Evolutionary conservation across 2,329 filamentous ascomycete genomes (phyloP).

Genomic region (Alternaria sp.): DNA sequence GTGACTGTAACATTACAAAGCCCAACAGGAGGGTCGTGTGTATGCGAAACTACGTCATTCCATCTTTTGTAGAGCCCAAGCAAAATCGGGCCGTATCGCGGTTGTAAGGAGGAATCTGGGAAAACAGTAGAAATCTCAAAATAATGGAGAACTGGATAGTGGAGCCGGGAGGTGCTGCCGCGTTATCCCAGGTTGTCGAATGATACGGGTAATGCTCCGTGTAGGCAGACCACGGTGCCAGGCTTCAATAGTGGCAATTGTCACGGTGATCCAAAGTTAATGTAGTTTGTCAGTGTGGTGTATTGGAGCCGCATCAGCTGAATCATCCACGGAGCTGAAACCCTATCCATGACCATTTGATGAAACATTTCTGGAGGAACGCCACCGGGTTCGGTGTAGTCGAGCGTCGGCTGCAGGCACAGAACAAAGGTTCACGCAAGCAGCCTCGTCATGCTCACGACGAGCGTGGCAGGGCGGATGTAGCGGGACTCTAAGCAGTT

Average conservation of each 20-base stretch:
- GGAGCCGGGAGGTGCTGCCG: constrained; percentile 15
- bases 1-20: background rate
- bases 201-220: constrained; percentile 15
- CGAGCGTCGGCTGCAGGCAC: constrained; percentile 16
- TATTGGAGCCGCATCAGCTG: constrained; percentile 33
- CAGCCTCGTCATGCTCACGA: constrained; percentile 19
- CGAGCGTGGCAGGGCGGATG: constrained; percentile 21
- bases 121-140: constrained; percentile 4
- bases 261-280: constrained; percentile 10
- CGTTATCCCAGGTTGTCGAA: constrained; percentile 14
- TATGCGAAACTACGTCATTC: background rate
- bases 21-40: background rate
- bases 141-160: constrained; percentile 9
- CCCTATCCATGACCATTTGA: background rate
- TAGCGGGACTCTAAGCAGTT: constrained; percentile 16
- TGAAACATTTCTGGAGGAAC: background rate
- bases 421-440: constrained; percentile 38
- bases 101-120: constrained; percentile 11
- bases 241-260: background rate
- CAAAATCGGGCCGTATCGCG: constrained; percentile 4
- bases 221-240: background rate
- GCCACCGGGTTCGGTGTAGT: constrained; percentile 3
- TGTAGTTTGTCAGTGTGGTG: constrained; percentile 22
- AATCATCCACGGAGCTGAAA: constrained; percentile 20
- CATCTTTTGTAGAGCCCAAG: constrained; percentile 2